Conservation (phyloP, 495 filamentous ascomycete species). For the Tetracladium setigerum region DNA sequence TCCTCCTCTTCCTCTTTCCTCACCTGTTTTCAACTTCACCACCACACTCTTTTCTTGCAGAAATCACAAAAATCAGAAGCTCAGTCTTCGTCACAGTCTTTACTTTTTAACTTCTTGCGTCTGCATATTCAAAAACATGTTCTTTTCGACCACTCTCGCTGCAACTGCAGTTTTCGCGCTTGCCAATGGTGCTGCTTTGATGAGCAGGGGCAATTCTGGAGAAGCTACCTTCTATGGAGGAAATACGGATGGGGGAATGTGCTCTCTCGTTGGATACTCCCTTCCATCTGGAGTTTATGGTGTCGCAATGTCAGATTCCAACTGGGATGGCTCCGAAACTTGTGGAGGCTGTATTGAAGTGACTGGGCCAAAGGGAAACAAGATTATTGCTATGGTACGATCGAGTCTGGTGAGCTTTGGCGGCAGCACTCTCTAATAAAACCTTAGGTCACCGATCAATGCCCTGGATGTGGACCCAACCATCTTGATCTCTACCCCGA, state of each 20-base stretch:
- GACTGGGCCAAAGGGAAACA: constrained; percentile 44
- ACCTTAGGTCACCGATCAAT: constrained; percentile 50
- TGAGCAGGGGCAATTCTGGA: constrained; percentile 22
- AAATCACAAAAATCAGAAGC: neutral
- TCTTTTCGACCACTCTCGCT: constrained; percentile 13
- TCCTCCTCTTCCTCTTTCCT: constrained; percentile 4
- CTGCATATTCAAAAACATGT: constrained; percentile 10
- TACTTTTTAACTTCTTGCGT: constrained; percentile 11
- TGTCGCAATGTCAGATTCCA: constrained; percentile 41
- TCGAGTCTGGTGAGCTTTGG: neutral
- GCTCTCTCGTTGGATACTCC: constrained; percentile 51
- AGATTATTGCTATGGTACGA: constrained; percentile 55
- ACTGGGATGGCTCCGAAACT: constrained; percentile 42
- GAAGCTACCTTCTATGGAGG: constrained; percentile 48
- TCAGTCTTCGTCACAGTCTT: constrained; percentile 19
- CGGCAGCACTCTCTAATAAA: neutral
- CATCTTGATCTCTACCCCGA: constrained; percentile 54
- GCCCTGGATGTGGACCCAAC: constrained; percentile 45
- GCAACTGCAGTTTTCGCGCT: constrained; percentile 10
- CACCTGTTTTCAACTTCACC: neutral
- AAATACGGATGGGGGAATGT: constrained; percentile 48
- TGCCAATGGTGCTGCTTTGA: constrained; percentile 12
- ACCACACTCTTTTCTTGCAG: neutral
- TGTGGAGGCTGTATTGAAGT: constrained; percentile 53
- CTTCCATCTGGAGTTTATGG: constrained; percentile 46